A percentile compares a stretch with the other conserved stretches of the same genome.
These are phyloP conservation scores for Fusarium sp. DNA, from an alignment of 2,329 filamentous ascomycete genomes.

Conservation along the genomic window DNA sequence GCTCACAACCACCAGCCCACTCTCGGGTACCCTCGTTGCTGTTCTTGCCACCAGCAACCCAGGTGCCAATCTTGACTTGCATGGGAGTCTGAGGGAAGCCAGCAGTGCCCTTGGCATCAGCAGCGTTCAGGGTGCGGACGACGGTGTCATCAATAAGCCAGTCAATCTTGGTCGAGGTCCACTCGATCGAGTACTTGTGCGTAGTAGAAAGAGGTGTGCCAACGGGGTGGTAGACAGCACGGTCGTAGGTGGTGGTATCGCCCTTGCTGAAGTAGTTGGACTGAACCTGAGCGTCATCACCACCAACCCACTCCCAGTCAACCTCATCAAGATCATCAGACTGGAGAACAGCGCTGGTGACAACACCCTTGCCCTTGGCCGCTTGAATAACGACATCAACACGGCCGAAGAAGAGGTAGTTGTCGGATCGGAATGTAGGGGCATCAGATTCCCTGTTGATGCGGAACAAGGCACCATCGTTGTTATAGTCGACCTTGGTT, in stretches of 20 bases:
- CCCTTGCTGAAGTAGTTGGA: conserved; percentile 87
- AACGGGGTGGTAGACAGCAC: conserved; percentile 70
- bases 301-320: conserved; percentile 95
- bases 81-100: conserved; percentile 78
- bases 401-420: conserved; percentile 97
- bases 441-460: conserved; percentile 74
- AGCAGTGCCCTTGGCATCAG: conserved; percentile 64
- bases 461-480: conserved; percentile 64
- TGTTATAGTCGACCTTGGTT: conserved; percentile 59
- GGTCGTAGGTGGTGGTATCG: conserved; percentile 74
- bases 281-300: conserved; percentile 77
- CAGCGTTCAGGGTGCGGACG: conserved; percentile 69
- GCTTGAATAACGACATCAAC: conserved; percentile 82
- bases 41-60: conserved; percentile 66
- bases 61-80: conserved; percentile 74
- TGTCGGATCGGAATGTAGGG: conserved; percentile 77
- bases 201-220: conserved; percentile 62
- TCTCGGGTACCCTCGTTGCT: conserved; percentile 75
- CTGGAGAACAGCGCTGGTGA: conserved; percentile 89
- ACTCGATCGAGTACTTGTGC: conserved; percentile 75
- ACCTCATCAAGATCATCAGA: conserved; percentile 89
- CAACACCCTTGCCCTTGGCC: conserved; percentile 82
- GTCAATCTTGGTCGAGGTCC: conserved; percentile 69
- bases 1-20: conserved; percentile 68
- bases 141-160: conserved; percentile 71